A percentile compares a stretch with the other conserved stretches of the same genome.
Evolutionary conservation across 2,329 filamentous ascomycete genomes (phyloP).

Genomic region (Passalora sequoiae): DNA sequence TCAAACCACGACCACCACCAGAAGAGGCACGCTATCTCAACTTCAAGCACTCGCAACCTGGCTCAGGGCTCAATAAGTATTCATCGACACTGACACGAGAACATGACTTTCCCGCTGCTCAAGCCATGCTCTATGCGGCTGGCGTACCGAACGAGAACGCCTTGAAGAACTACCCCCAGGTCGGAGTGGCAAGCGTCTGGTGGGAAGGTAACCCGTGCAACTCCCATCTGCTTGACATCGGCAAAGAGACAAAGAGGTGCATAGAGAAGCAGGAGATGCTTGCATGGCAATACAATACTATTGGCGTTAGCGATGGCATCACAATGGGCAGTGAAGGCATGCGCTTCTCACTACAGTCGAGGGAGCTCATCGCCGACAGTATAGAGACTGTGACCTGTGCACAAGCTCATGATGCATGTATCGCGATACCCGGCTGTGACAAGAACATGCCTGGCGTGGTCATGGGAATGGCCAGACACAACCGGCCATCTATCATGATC

Average conservation of each 20-base stretch:
- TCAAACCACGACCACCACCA: constrained; percentile 23
- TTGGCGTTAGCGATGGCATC: constrained; percentile 82
- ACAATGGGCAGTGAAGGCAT: constrained; percentile 96
- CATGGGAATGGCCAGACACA: constrained; percentile 87
- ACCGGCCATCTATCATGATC: constrained; percentile 89
- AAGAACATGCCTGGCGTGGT: constrained; percentile 87
- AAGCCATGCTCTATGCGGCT: constrained; percentile 93
- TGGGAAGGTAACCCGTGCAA: constrained; percentile 97
- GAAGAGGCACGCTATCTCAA: constrained; percentile 51
- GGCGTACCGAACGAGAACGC: constrained; percentile 75
- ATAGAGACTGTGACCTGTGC: constrained; percentile 91
- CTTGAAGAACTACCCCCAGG: constrained; percentile 87
- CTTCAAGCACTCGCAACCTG: constrained; percentile 52
- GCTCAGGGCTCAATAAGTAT: constrained; percentile 72
- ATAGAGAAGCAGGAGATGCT: constrained; percentile 80
- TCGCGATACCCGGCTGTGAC: constrained; percentile 88
- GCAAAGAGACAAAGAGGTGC: constrained; percentile 77
- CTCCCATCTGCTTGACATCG: constrained; percentile 70
- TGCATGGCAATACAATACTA: constrained; percentile 89
- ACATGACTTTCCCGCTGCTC: constrained; percentile 87
- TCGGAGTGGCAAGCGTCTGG: constrained; percentile 88
- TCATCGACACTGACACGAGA: constrained; percentile 74
- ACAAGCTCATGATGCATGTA: constrained; percentile 88
- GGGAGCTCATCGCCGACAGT: constrained; percentile 89
- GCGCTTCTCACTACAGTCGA: constrained; percentile 84